Base-by-base conservation (phyloP, 1,284 basidiomycete species). In the Tremellales sp. region DNA sequence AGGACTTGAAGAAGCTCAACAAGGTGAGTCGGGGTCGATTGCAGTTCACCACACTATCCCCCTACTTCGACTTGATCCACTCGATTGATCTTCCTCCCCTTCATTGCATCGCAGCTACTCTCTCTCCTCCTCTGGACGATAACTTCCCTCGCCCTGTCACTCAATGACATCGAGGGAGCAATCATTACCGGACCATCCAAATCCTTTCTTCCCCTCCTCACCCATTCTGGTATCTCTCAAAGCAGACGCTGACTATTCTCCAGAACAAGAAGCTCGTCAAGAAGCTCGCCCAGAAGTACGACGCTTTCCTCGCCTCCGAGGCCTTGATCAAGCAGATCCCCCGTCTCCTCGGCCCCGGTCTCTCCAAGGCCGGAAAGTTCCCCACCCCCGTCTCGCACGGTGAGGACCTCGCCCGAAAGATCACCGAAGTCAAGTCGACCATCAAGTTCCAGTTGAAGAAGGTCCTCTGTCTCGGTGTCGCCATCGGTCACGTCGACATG, bases 371-470 rank as follows among this genome's bases (percentile, higher is more conserved):
- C 66, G 96, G 96, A 75, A 98, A 99, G 78, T 99, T 98, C 89
- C 94, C 96, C 48, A 97, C 94, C 54, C 89, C 91, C 64, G 84
- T 99, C 75, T 88, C 90, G 24, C 90, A 94, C 78, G 75, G 81
- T 43, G 96, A 99, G 73, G 94, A 98, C 78, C 80, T 99, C 49
- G 74, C 73, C 75, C 88, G 85, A 82, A 97, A 97, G 81, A 81
- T 97, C 72, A 85, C 77, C 65, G 96, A 99, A 75, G 93, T 99
- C 67, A 89, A 89, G 75, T 93, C 89, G 66, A 97, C 94, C 65
- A 97, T 97, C 84, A 94, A 96, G 80, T 96, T 97, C 87, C 92
- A 96, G 81, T 83, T 96, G 55, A 98, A 98, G 85, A 98, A 98
- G 82, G 94, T 98, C 54, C 84, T 99, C 54, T 99, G 96, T 80